phyloP scores from a whole-genome alignment of 768 basidiomycete species.

The Mycena polygramma region DNA sequence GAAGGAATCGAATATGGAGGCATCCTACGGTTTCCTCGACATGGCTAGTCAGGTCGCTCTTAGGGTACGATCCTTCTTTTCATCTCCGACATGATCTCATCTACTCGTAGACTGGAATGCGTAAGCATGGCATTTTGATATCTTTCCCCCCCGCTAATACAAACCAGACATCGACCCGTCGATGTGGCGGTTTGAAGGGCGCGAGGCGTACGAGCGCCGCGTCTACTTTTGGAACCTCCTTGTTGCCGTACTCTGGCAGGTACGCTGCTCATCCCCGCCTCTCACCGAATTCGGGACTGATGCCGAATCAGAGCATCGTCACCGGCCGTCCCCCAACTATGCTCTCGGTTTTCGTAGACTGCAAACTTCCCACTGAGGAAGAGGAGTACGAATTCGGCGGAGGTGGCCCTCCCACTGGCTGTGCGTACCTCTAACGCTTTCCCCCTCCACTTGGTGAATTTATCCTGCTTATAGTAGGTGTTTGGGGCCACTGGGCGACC shows the following conservation, averaged over 20 bases:
- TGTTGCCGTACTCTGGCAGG: slow-evolving; percentile 65
- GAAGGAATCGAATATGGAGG: slow-evolving; percentile 63
- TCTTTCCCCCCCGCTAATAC: background rate
- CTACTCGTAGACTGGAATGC: slow-evolving; percentile 56
- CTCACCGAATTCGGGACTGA: slow-evolving; percentile 7
- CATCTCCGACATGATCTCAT: slow-evolving; percentile 17
- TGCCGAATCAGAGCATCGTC: slow-evolving; percentile 53
- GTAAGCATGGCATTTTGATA: slow-evolving; percentile 44
- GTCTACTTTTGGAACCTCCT: slow-evolving; percentile 70
- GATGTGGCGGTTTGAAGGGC: slow-evolving; percentile 62
- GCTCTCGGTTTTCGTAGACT: slow-evolving; percentile 58
- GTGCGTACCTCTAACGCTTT: slow-evolving; percentile 47
- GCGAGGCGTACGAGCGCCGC: slow-evolving; percentile 66
- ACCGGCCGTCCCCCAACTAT: slow-evolving; percentile 65
- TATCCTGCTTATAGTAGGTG: slow-evolving; percentile 53
- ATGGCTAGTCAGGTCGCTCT: slow-evolving; percentile 63
- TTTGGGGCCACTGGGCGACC: slow-evolving; percentile 60
- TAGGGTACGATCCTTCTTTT: slow-evolving; percentile 48
- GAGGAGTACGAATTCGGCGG: slow-evolving; percentile 61
- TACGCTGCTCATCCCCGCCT: slow-evolving; percentile 38
- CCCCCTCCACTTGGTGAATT: slow-evolving; percentile 2
- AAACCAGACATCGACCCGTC: slow-evolving; percentile 62
- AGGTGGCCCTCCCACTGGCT: slow-evolving; percentile 59
- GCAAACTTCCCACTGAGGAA: slow-evolving; percentile 57
- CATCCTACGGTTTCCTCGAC: slow-evolving; percentile 60